Percentiles rank a stretch among this genome's conserved stretches.
phyloP scores from a whole-genome alignment of 2,329 filamentous ascomycete genomes.

The Pestalotiopsis sp. region DNA sequence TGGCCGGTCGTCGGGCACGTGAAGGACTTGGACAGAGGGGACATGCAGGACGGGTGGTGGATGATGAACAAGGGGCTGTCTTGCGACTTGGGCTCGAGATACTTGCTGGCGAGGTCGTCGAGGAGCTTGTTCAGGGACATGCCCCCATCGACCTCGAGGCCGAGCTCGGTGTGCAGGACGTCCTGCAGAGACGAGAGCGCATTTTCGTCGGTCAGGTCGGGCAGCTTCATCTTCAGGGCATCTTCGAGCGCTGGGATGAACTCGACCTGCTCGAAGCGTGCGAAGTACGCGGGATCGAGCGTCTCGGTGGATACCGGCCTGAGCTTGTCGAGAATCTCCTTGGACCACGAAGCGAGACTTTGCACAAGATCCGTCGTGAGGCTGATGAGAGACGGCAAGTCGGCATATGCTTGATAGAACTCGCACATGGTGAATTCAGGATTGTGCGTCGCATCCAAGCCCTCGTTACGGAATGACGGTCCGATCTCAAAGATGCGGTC shows the following conservation, averaged over 20 bases:
- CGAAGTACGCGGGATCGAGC: constrained; percentile 51
- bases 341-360: constrained; percentile 58
- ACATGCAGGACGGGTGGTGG: constrained; percentile 88
- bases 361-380: constrained; percentile 75
- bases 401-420: constrained; percentile 88
- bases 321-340: constrained; percentile 43
- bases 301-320: constrained; percentile 49
- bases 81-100: constrained; percentile 77
- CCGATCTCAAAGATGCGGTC: constrained; percentile 93
- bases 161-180: constrained; percentile 57
- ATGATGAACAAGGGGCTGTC: constrained; percentile 79
- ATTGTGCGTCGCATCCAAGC: constrained; percentile 89
- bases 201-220: constrained; percentile 58
- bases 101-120: constrained; percentile 75
- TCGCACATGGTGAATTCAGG: constrained; percentile 98
- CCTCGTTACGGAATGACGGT: constrained; percentile 90
- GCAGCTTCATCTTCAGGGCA: constrained; percentile 66
- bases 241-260: constrained; percentile 82
- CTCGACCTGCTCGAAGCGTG: constrained; percentile 70
- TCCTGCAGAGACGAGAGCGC: constrained; percentile 62
- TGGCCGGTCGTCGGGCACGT: constrained; percentile 70
- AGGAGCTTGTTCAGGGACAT: constrained; percentile 69
- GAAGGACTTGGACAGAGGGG: constrained; percentile 89
- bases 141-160: constrained; percentile 62
- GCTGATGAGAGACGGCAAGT: constrained; percentile 72